Conservation (phyloP, 345 rosid species). For the Chamaenerion angustifolium region DNA sequence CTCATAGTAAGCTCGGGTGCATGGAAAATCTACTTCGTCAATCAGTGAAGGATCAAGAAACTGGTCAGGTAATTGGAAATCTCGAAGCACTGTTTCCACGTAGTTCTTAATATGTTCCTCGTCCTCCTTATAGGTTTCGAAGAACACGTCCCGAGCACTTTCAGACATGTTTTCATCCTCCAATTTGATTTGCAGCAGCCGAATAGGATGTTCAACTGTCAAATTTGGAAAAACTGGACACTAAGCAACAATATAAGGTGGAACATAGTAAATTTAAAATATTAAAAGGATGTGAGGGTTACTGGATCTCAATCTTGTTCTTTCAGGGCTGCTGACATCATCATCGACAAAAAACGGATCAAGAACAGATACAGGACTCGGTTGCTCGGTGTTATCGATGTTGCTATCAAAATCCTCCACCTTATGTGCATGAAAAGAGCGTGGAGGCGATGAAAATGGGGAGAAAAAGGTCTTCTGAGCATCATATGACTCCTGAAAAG, state of each 20-base stretch:
- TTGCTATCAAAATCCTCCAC: conserved; percentile 28
- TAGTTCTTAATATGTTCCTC: conserved; percentile 31
- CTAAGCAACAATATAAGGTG: not conserved
- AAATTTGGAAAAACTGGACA: conserved; percentile 7
- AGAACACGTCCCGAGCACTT: conserved; percentile 15
- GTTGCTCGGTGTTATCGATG: conserved; percentile 38
- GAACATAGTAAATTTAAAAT: conserved; percentile 1
- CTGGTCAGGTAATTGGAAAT: conserved; percentile 42
- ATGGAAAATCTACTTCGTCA: conserved; percentile 37
- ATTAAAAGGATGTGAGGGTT: conserved; percentile 8
- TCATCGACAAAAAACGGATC: conserved; percentile 59
- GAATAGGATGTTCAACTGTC: conserved; percentile 36
- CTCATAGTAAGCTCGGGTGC: conserved; percentile 35
- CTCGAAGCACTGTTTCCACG: conserved; percentile 38
- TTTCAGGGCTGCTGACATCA: conserved; percentile 41
- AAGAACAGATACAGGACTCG: conserved; percentile 89
- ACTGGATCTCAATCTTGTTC: conserved; percentile 44
- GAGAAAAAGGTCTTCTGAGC: conserved; percentile 24
- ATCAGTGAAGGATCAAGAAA: conserved; percentile 48
- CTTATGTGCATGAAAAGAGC: conserved; percentile 19
- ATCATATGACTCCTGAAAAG: conserved; percentile 30
- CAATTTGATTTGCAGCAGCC: conserved; percentile 51
- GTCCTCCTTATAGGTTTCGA: conserved; percentile 23
- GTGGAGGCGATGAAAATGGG: conserved; percentile 31
- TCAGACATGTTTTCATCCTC: conserved; percentile 34